phyloP scores from a whole-genome alignment of 2,329 filamentous ascomycete species.

The Fusarium sp. region DNA sequence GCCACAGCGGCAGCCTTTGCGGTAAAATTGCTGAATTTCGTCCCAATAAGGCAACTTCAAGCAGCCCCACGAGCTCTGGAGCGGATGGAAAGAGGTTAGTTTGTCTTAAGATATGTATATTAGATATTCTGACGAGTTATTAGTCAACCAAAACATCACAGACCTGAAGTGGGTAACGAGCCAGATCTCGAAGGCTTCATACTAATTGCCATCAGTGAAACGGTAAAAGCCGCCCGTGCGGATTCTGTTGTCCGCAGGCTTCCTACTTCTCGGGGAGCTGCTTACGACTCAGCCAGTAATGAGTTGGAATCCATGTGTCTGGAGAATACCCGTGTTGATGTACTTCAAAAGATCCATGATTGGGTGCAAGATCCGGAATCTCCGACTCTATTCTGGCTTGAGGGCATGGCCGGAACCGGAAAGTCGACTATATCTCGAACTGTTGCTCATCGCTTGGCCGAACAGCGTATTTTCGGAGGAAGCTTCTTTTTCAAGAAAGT shows the following conservation, averaged over 20 bases:
- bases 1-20: neutral
- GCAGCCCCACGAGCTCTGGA: neutral
- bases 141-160: neutral
- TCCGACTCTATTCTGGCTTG: neutral
- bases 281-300: neutral
- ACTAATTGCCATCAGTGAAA: neutral
- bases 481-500: slow-evolving; percentile 51
- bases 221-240: neutral
- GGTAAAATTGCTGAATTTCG: neutral
- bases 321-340: neutral
- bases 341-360: neutral
- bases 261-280: neutral
- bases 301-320: neutral
- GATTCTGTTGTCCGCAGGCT: neutral
- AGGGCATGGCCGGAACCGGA: slow-evolving; percentile 4
- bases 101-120: too few relatives aligned
- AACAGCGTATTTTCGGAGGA: neutral
- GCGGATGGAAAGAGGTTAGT: neutral
- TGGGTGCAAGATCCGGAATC: neutral
- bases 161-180: too few relatives aligned
- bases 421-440: slow-evolving; percentile 45
- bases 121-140: neutral
- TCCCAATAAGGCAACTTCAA: neutral
- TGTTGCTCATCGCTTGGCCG: slow-evolving; percentile 51
- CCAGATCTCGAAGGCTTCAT: too few relatives aligned